Percentiles rank a stretch among this genome's conserved stretches.
Evolutionary conservation across 2,329 filamentous ascomycete species (phyloP).

Genomic region (Colletotrichum caudatum): DNA sequence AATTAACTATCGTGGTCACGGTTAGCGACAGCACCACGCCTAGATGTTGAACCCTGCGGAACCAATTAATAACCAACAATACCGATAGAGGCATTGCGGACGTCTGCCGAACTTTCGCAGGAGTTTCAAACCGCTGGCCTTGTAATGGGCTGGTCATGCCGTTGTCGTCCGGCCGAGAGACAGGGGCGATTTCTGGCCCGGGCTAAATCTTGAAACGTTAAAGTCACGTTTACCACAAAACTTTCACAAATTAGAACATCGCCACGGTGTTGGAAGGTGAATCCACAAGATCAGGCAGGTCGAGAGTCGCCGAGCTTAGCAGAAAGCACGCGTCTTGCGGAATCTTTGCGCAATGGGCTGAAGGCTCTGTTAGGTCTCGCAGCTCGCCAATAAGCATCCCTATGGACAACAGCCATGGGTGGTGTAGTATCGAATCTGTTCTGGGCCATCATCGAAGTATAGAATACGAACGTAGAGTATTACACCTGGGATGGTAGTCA

Average conservation of each 20-base stretch:
- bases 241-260: background rate
- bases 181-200: background rate
- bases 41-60: background rate
- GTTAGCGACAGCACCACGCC: background rate
- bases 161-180: background rate
- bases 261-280: background rate
- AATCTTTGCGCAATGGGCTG: background rate
- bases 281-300: background rate
- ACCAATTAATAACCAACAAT: background rate
- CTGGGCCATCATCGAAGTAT: no score
- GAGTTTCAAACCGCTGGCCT: constrained; percentile 18
- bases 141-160: background rate
- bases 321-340: background rate
- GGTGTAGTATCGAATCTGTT: background rate
- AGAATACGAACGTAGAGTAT: background rate
- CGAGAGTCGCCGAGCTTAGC: background rate
- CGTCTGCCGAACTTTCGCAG: constrained; percentile 12
- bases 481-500: no score
- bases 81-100: background rate
- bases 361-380: background rate
- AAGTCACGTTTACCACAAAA: background rate
- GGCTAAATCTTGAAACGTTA: background rate
- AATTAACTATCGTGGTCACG: no score
- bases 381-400: no score
- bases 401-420: background rate